A percentile compares a stretch with the other conserved stretches of the same genome.
phyloP scores from a whole-genome alignment of 805 yeast genomes.

The Millerozyma miso region DNA sequence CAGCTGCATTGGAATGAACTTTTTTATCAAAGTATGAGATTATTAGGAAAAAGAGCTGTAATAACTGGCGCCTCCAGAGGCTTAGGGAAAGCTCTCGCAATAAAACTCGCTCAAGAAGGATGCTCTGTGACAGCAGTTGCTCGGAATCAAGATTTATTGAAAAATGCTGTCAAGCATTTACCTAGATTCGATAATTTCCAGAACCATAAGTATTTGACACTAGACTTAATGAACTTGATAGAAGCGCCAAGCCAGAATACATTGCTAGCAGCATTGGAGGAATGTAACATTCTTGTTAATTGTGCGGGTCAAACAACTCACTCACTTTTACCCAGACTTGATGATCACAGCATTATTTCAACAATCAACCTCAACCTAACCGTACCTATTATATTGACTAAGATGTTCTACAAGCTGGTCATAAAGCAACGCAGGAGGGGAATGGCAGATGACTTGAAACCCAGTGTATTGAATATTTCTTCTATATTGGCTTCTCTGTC shows the following conservation, averaged over 20 bases:
- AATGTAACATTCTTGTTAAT: constrained; percentile 49
- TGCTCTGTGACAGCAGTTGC: constrained; percentile 30
- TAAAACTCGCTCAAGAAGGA: constrained; percentile 25
- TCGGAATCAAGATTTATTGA: constrained; percentile 33
- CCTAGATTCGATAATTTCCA: constrained; percentile 13
- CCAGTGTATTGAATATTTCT: constrained; percentile 57
- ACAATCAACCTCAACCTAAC: constrained; percentile 54
- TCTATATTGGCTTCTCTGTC: constrained; percentile 53
- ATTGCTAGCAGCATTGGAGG: constrained; percentile 23
- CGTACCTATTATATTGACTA: constrained; percentile 59
- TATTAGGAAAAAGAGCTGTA: constrained; percentile 23
- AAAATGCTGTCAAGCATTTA: constrained; percentile 14
- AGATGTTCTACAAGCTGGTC: constrained; percentile 49
- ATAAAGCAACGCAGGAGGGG: constrained; percentile 20
- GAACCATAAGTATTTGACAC: constrained; percentile 27
- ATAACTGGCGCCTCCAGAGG: constrained; percentile 42
- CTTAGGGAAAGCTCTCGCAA: constrained; percentile 29
- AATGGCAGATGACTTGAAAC: constrained; percentile 15
- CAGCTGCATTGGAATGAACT: too few relatives aligned
- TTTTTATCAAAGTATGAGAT: not conserved
- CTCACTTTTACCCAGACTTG: constrained; percentile 43
- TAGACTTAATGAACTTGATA: constrained; percentile 26
- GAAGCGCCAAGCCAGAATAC: constrained; percentile 11
- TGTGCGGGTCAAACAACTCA: constrained; percentile 67
- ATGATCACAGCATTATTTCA: constrained; percentile 35